A percentile compares a stretch with the other conserved stretches of the same genome.
phyloP scores from a whole-genome alignment of 345 rosid species.

The Stellera chamaejasme region DNA sequence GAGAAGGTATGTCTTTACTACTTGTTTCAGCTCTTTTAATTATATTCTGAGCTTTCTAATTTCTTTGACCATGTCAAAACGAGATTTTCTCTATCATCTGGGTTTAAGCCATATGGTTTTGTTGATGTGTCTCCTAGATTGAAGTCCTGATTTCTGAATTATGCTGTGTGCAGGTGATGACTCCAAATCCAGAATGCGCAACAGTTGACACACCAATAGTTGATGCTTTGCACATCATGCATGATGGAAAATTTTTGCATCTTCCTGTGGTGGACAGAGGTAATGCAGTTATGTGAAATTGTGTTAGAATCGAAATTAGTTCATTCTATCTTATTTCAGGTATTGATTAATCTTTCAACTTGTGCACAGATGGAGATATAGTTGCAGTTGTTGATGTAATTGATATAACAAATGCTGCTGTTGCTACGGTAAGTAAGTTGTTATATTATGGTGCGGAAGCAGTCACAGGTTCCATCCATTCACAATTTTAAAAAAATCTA shows the following conservation, averaged over 20 bases:
- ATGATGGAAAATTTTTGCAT: conserved; percentile 95
- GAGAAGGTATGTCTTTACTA: conserved; percentile 56
- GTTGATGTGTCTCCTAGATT: neutral
- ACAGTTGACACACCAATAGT: conserved; percentile 84
- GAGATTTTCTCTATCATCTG: neutral
- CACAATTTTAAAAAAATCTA: too few relatives aligned
- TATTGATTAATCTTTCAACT: conserved; percentile 15
- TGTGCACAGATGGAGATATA: conserved; percentile 67
- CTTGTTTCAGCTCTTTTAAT: neutral
- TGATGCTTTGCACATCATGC: conserved; percentile 94
- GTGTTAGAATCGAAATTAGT: conserved; percentile 11
- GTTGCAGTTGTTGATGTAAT: conserved; percentile 85
- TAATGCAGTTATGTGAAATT: conserved; percentile 16
- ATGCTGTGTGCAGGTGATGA: conserved; percentile 67
- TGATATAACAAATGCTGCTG: conserved; percentile 90
- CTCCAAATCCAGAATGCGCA: conserved; percentile 92
- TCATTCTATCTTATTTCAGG: neutral
- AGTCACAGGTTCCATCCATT: neutral
- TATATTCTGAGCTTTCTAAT: conserved; percentile 1
- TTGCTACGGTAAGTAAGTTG: conserved; percentile 66
- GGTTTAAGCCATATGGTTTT: neutral
- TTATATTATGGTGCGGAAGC: conserved; percentile 9
- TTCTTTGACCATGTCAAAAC: neutral
- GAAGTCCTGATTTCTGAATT: conserved; percentile 6
- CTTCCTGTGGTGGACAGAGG: conserved; percentile 91